Conservation (phyloP, 306 rosid species). For the Quercus alba region DNA sequence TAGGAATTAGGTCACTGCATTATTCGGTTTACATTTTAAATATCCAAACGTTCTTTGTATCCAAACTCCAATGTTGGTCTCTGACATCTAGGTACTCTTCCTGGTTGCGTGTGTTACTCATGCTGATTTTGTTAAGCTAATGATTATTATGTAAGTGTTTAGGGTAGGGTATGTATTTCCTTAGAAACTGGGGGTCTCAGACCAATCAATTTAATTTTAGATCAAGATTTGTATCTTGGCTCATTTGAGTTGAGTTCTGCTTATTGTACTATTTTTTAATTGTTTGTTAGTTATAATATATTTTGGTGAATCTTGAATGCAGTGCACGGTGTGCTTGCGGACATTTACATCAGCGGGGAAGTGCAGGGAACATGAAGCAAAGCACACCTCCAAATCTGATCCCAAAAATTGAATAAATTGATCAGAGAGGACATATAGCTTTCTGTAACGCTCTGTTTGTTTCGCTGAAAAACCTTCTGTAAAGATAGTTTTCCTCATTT, state of each 20-base stretch:
- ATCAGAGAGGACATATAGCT: no score
- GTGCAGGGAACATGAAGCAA: constrained; percentile 85
- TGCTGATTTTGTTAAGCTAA: background rate
- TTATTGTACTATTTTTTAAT: background rate
- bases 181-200: background rate
- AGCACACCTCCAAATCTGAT: constrained; percentile 70
- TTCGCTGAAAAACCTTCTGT: no score
- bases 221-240: background rate
- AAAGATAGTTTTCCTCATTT: no score
- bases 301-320: constrained; percentile 32
- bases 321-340: constrained; percentile 94
- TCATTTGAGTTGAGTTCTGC: background rate
- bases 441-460: no score
- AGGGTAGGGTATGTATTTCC: background rate
- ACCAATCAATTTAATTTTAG: background rate
- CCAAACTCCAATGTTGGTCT: no score
- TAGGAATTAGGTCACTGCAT: no score
- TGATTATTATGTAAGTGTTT: background rate
- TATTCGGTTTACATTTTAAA: no score
- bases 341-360: constrained; percentile 86
- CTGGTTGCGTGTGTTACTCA: background rate
- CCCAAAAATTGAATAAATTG: constrained; percentile 39
- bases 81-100: background rate
- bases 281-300: constrained; percentile 8
- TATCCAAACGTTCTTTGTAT: no score